A percentile compares a stretch with the other conserved stretches of the same genome.
These are phyloP conservation scores for Beauveria asiatica DNA, from an alignment of 2,329 filamentous ascomycete genomes.

Conservation along the genomic window DNA sequence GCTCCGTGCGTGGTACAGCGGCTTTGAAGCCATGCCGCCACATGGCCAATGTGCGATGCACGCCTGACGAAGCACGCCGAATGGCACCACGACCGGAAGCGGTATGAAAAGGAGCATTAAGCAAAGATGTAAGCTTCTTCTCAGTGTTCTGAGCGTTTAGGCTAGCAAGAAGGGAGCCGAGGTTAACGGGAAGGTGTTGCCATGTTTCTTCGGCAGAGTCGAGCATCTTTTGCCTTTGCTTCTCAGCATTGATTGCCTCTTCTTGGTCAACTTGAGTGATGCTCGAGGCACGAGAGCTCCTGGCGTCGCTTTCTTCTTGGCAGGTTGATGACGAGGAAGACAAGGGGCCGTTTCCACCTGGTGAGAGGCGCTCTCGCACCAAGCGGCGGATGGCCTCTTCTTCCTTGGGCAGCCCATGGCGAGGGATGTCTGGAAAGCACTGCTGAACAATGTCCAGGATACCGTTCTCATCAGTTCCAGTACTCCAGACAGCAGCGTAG, in stretches of 20 bases:
- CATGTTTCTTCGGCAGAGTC: conserved; percentile 14
- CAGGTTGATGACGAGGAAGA: background rate
- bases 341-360: background rate
- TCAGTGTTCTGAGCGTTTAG: conserved; percentile 13
- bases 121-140: conserved; percentile 11
- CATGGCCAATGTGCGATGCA: conserved; percentile 14
- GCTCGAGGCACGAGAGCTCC: background rate
- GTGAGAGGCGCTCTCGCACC: conserved; percentile 8
- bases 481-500: conserved; percentile 13
- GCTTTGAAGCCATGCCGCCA: conserved; percentile 14
- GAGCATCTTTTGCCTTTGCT: conserved; percentile 1
- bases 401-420: conserved; percentile 8
- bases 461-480: background rate
- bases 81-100: conserved; percentile 10
- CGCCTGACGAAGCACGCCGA: conserved; percentile 3
- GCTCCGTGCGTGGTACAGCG: conserved; percentile 12
- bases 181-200: conserved; percentile 3
- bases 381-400: conserved; percentile 12
- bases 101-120: conserved; percentile 11
- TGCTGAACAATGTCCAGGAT: conserved; percentile 5
- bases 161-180: conserved; percentile 13
- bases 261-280: background rate
- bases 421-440: conserved; percentile 8
- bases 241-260: background rate
- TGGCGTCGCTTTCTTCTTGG: background rate